phyloP scores from a whole-genome alignment of 2,329 filamentous ascomycete genomes.

The Metarhizium humberi region DNA sequence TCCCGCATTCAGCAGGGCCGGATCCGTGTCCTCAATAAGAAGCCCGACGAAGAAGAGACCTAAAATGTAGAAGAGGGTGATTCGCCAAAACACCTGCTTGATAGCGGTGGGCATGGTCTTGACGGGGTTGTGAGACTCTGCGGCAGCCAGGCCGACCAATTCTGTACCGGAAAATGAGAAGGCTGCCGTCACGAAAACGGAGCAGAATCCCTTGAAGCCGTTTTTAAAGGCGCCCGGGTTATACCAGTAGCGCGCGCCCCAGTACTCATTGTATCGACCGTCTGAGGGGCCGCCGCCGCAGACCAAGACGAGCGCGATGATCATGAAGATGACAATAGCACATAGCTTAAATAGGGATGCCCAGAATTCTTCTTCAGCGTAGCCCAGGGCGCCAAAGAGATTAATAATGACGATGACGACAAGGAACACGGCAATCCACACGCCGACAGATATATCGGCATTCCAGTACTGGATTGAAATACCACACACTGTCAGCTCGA shows the following conservation, averaged over 20 bases:
- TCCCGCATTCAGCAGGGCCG: constrained; percentile 32
- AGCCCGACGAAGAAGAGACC: constrained; percentile 40
- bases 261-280: constrained; percentile 30
- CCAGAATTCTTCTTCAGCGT: constrained; percentile 43
- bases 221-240: constrained; percentile 49
- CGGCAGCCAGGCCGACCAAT: constrained; percentile 60
- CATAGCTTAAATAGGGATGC: constrained; percentile 42
- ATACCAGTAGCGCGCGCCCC: constrained; percentile 34
- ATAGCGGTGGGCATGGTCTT: constrained; percentile 68
- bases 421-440: constrained; percentile 44
- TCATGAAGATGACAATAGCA: constrained; percentile 51
- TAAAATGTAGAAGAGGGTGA: constrained; percentile 41
- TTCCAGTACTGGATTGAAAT: constrained; percentile 45
- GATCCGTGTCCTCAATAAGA: constrained; percentile 32
- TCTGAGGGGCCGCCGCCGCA: constrained; percentile 45
- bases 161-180: constrained; percentile 62
- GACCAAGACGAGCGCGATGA: constrained; percentile 48
- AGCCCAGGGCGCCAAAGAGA: constrained; percentile 40
- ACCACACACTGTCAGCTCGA: constrained; percentile 39
- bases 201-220: constrained; percentile 61
- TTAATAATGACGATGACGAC: constrained; percentile 36
- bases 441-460: constrained; percentile 29
- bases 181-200: constrained; percentile 60
- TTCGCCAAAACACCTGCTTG: constrained; percentile 59
- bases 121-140: constrained; percentile 57